Percentiles rank a stretch among this genome's conserved stretches.
Conservation (phyloP, 345 rosid species). For the Cardamine resedifolia region DNA sequence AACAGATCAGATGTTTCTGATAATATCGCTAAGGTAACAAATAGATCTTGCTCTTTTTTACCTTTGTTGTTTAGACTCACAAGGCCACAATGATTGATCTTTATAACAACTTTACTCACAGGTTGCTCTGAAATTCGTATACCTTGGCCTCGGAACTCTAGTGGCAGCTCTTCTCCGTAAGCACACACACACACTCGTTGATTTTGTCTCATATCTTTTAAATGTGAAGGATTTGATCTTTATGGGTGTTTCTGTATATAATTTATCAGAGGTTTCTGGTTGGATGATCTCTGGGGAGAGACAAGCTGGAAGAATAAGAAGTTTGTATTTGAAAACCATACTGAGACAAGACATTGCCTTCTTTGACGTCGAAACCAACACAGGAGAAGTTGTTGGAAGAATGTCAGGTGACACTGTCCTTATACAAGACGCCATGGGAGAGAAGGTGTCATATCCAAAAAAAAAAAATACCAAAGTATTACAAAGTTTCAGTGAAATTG, state of each 20-base stretch:
- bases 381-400: constrained; percentile 67
- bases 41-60: not conserved
- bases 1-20: constrained; percentile 39
- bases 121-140: constrained; percentile 64
- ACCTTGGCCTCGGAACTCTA: constrained; percentile 56
- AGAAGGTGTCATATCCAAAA: constrained; percentile 46
- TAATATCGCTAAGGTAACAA: constrained; percentile 47
- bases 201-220: not conserved
- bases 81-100: not conserved
- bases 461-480: not conserved
- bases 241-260: not conserved
- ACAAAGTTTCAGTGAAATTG: not conserved
- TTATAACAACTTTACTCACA: not conserved
- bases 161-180: constrained; percentile 68
- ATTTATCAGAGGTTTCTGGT: constrained; percentile 68
- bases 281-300: constrained; percentile 82
- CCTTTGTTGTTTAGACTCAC: too few relatives aligned
- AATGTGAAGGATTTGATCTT: not conserved
- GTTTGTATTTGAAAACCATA: constrained; percentile 57
- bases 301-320: constrained; percentile 63
- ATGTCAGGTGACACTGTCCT: constrained; percentile 77
- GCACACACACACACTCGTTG: constrained; percentile 15
- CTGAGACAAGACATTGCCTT: constrained; percentile 66
- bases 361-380: constrained; percentile 66
- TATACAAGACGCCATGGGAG: constrained; percentile 75